These are phyloP conservation scores for Saccharomyces hybrid DNA, from an alignment of 1,139 yeast species.

Conservation along the genomic window DNA sequence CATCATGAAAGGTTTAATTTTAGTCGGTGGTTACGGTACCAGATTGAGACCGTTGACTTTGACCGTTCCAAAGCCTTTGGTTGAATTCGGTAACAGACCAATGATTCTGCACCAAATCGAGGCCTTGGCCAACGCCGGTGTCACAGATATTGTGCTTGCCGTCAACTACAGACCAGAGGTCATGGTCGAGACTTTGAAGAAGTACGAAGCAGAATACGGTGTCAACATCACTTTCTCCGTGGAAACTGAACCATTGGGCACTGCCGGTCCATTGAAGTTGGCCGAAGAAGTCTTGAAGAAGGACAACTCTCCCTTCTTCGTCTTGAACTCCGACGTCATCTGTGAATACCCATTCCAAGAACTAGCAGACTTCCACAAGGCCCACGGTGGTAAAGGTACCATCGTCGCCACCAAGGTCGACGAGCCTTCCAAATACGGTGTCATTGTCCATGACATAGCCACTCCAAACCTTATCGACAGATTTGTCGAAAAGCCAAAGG, in stretches of 20 bases:
- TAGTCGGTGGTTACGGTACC: constrained; percentile 99
- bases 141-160: constrained; percentile 95
- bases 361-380: constrained; percentile 84
- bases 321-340: constrained; percentile 94
- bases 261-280: constrained; percentile 97
- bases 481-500: constrained; percentile 98
- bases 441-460: constrained; percentile 91
- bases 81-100: constrained; percentile 97
- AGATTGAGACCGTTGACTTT: constrained; percentile 98
- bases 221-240: constrained; percentile 94
- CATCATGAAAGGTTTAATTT: constrained; percentile 91
- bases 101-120: constrained; percentile 96
- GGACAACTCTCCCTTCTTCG: constrained; percentile 95
- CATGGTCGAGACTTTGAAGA: constrained; percentile 89
- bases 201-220: constrained; percentile 92
- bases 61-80: constrained; percentile 96
- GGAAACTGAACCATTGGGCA: constrained; percentile 98
- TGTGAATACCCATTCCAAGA: constrained; percentile 97
- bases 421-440: constrained; percentile 99
- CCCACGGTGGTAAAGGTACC: constrained; percentile 97
- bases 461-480: constrained; percentile 92
- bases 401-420: constrained; percentile 99
- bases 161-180: constrained; percentile 99
- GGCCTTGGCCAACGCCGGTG: constrained; percentile 97
- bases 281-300: constrained; percentile 91